Evolutionary conservation across 495 filamentous ascomycete genomes (phyloP).

Genomic region (Cercophora sp.): DNA sequence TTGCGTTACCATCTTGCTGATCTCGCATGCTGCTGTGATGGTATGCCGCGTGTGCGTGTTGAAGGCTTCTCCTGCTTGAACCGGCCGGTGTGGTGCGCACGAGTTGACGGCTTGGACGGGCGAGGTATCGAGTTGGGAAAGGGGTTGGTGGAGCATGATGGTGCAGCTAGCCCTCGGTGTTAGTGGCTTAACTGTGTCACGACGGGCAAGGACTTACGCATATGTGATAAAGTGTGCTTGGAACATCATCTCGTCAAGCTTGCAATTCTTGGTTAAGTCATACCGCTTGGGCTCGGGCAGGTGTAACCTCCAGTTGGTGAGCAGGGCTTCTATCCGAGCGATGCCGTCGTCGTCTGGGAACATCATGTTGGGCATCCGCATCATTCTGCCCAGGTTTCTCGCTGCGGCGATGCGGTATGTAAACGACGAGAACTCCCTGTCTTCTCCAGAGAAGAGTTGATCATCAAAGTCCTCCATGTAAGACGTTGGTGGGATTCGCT

Average conservation of each 20-base stretch:
- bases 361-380: constrained; percentile 48
- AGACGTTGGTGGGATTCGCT: constrained; percentile 60
- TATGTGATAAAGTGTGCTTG: constrained; percentile 82
- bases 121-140: constrained; percentile 56
- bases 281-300: constrained; percentile 72
- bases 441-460: constrained; percentile 57
- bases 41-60: constrained; percentile 78
- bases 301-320: constrained; percentile 80
- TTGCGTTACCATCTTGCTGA: constrained; percentile 73
- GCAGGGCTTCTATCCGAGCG: constrained; percentile 63
- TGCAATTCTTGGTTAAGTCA: constrained; percentile 60
- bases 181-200: background rate
- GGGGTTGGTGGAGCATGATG: constrained; percentile 74
- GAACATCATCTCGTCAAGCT: constrained; percentile 87
- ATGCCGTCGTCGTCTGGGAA: constrained; percentile 44
- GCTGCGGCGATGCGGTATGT: constrained; percentile 72
- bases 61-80: constrained; percentile 53
- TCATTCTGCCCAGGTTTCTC: constrained; percentile 70
- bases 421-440: constrained; percentile 70
- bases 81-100: constrained; percentile 52
- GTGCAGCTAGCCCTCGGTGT: no score
- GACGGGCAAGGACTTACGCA: constrained; percentile 40
- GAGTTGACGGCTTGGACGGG: constrained; percentile 51
- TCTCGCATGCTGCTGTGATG: constrained; percentile 69
- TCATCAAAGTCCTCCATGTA: constrained; percentile 70